Evolutionary conservation across 306 rosid species (phyloP), one percentile per base, ranked within the genome.

Genomic region (Alnus glutinosa): DNA sequence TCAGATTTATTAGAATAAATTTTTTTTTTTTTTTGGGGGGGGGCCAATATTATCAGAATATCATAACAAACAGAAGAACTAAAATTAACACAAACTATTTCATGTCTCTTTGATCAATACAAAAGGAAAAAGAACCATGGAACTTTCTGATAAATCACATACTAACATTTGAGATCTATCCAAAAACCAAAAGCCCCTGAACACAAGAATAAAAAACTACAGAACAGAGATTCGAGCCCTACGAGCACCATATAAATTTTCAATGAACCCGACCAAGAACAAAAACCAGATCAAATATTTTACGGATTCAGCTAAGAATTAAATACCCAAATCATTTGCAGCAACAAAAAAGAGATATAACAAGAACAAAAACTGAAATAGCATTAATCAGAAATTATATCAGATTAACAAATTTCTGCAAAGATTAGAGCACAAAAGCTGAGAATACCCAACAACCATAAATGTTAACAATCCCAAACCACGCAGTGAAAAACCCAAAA

Each of bases 231-330:
- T 32, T 66, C 71, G 14, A 42, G 48, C 36, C 70, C 48, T 64
- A 34, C 34, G 3, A 63, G 39, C 48, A 39, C 23, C 71, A 18
- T 15, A 39, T 18, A 3, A 3, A 64, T 64, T 18, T 67, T 42
- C 28, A 10, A 68, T 68, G 72, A 46, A 68, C 34, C 72, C 8
- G 28, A 47, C 42, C 30, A 68, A 68, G 16, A 68, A 3, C 3
- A 67, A 19, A 49, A 51, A 73, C 2, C 19, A 34, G 77, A 54
- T 74, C 77, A 55, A 42, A 74, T 36, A 51, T 16, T 48, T 36
- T 44, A 55, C 37, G 30, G 23, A 6, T 74, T 54, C 9, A 5
- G 2, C 37, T 30, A 51, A 3, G 55, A 19, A 12, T 71, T 13
- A 8, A 18, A 28, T 10, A 73, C 77, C 50, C 12, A 50, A 73